Evolutionary conservation across 2,329 filamentous ascomycete genomes (phyloP).

Genomic region (Blastomyces silverae): DNA sequence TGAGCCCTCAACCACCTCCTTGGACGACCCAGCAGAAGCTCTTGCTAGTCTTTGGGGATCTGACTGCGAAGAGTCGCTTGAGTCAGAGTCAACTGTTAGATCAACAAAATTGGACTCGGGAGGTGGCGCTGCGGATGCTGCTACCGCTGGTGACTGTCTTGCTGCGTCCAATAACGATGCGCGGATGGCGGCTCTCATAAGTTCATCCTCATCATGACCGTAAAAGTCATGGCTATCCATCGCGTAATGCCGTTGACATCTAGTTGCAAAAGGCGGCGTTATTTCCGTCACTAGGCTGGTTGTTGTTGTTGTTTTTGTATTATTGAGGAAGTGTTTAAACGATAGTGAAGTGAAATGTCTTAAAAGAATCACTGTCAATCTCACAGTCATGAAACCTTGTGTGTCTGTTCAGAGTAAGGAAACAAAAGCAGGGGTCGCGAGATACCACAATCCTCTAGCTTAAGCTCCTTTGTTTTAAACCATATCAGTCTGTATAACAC

Average conservation of each 20-base stretch:
- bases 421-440: not conserved
- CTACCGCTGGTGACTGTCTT: no score
- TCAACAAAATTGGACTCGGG: conserved; percentile 9
- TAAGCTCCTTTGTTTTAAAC: not conserved
- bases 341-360: not conserved
- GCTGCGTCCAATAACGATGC: conserved; percentile 3
- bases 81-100: conserved; percentile 11
- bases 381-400: not conserved
- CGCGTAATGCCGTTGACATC: not conserved
- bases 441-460: not conserved
- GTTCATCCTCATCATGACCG: not conserved
- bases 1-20: not conserved
- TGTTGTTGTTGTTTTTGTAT: not conserved
- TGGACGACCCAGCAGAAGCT: not conserved
- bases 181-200: not conserved
- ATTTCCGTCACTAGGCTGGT: not conserved
- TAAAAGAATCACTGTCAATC: not conserved
- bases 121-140: not conserved
- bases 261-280: not conserved
- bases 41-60: conserved; percentile 12
- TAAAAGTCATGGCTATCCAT: conserved; percentile 7
- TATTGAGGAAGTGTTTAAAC: not conserved
- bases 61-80: conserved; percentile 13
- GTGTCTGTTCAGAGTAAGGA: not conserved
- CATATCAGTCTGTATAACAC: not conserved